A percentile compares a stretch with the other conserved stretches of the same genome.
These are phyloP conservation scores for Chalaropsis thielavioides DNA, from an alignment of 2,329 filamentous ascomycete genomes.

Conservation along the genomic window DNA sequence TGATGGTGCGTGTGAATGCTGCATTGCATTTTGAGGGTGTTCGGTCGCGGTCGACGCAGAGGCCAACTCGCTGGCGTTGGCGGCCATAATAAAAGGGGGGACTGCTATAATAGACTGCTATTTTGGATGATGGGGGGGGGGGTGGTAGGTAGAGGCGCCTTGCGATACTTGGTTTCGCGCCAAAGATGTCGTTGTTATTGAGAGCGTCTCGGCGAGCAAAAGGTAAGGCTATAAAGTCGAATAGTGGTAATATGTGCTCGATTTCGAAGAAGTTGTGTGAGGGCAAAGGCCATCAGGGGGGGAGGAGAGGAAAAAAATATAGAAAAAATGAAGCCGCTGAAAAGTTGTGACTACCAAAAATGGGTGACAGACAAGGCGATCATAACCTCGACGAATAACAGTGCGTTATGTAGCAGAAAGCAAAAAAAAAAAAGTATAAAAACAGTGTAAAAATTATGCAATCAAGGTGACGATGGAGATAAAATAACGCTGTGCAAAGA, in stretches of 20 bases:
- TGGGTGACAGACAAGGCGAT: conserved; percentile 1
- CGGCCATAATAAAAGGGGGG: conserved; percentile 25
- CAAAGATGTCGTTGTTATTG: background rate
- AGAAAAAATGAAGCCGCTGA: background rate
- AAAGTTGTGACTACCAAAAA: background rate
- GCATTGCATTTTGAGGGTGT: conserved; percentile 16
- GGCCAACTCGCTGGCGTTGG: conserved; percentile 26
- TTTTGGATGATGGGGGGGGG: background rate
- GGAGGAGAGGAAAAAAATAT: background rate
- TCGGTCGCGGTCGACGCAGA: conserved; percentile 28
- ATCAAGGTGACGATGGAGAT: background rate
- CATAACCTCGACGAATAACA: background rate
- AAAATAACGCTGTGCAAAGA: background rate
- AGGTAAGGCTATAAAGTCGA: background rate
- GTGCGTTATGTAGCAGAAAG: background rate
- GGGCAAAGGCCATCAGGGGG: background rate
- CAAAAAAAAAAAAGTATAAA: background rate
- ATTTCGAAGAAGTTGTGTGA: background rate
- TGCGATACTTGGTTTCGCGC: background rate
- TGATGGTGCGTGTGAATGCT: conserved; percentile 27
- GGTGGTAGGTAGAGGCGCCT: background rate
- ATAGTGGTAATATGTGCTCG: background rate
- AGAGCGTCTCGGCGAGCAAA: too few relatives aligned
- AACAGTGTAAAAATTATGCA: background rate
- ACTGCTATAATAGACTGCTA: background rate